A percentile compares a stretch with the other conserved stretches of the same genome.
Evolutionary conservation across 176 grass and related monocot genomes (phyloP).

Genomic region (Lolium rigidum): DNA sequence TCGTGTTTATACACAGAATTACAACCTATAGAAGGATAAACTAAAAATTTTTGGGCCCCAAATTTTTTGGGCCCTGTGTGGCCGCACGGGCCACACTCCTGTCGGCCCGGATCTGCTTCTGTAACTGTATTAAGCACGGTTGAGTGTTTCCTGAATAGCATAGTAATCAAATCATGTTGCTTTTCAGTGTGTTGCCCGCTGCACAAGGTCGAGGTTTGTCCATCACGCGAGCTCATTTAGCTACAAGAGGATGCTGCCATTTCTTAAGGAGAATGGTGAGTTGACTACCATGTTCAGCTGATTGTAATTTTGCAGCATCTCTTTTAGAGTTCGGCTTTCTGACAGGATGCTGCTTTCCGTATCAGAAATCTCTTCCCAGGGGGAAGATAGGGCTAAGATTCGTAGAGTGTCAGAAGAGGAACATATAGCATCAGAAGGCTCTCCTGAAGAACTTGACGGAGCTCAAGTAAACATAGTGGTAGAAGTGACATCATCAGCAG

Average conservation of each 20-base stretch:
- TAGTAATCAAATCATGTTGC: not conserved
- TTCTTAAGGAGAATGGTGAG: conserved; percentile 75
- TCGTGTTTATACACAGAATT: too few species aligned
- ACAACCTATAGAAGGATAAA: too few species aligned
- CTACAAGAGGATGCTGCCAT: conserved; percentile 93
- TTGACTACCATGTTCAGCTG: not conserved
- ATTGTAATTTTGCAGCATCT: not conserved
- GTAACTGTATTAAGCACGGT: too few species aligned
- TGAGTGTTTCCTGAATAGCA: not conserved
- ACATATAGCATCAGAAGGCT: not conserved
- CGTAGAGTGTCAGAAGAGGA: not conserved
- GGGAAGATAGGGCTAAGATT: not conserved
- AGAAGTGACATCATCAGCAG: not conserved
- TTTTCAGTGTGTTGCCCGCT: conserved; percentile 22
- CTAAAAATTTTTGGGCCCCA: too few species aligned
- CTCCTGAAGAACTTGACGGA: not conserved
- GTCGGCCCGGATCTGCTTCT: too few species aligned
- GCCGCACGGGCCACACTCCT: too few species aligned
- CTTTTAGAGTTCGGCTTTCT: not conserved
- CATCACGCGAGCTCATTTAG: conserved; percentile 66
- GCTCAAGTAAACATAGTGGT: not conserved
- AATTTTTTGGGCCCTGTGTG: too few species aligned
- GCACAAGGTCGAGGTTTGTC: conserved; percentile 61
- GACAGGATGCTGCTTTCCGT: not conserved
- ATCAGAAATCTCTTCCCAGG: not conserved